These are phyloP conservation scores for Flaveria ramosissima DNA, from an alignment of 129 eudicot genomes.

Conservation along the genomic window DNA sequence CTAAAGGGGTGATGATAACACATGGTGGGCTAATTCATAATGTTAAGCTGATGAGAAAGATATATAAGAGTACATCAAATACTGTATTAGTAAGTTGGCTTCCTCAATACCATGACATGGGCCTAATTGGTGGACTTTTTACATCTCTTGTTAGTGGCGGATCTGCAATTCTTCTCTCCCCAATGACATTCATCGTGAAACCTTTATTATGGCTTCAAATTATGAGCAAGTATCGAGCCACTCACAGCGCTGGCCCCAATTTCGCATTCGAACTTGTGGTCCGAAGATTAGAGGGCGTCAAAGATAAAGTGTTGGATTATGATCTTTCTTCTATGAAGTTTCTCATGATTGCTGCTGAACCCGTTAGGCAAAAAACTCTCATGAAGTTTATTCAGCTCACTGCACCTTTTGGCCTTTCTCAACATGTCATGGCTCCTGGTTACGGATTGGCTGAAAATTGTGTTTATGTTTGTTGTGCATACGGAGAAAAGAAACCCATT, in stretches of 20 bases:
- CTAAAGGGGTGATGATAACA: conserved; percentile 90
- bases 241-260: conserved; percentile 92
- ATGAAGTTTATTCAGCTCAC: conserved; percentile 68
- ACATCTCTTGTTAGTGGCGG: conserved; percentile 81
- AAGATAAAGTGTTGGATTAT: conserved; percentile 46
- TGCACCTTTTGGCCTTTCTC: conserved; percentile 68
- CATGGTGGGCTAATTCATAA: conserved; percentile 80
- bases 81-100: conserved; percentile 88
- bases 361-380: conserved; percentile 74
- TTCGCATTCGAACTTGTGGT: conserved; percentile 75
- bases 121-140: conserved; percentile 83
- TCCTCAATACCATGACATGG: conserved; percentile 95
- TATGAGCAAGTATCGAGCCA: conserved; percentile 68
- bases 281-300: conserved; percentile 61
- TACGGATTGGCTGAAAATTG: conserved; percentile 91
- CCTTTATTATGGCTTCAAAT: conserved; percentile 77
- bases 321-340: conserved; percentile 77
- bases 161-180: conserved; percentile 65
- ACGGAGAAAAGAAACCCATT: conserved; percentile 71
- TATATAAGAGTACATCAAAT: conserved; percentile 71
- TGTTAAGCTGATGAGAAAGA: conserved; percentile 75
- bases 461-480: conserved; percentile 82
- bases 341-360: conserved; percentile 89
- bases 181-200: conserved; percentile 70
- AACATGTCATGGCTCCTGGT: conserved; percentile 81